Evolutionary conservation across 2,329 filamentous ascomycete genomes (phyloP), one percentile per base, ranked within the genome.

Genomic region (Fonsecaea pugnacius): DNA sequence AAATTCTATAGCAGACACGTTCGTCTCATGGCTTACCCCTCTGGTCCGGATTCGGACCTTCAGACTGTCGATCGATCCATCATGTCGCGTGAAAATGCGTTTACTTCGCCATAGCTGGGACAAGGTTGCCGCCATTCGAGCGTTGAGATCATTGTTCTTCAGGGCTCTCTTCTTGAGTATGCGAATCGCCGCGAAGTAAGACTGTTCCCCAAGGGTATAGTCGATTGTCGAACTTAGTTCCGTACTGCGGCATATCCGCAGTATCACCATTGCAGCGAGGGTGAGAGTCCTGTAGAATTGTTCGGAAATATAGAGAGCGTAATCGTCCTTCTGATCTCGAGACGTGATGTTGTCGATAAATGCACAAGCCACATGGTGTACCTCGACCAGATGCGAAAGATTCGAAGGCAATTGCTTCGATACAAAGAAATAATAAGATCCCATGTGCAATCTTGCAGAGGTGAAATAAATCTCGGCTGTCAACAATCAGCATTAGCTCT

Each of bases 371-470:
- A 57, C 16, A 14, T 56, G 27, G 24, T 51, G 38, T 1, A 64
- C 14, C 32, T 60, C 62, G n/a, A 64, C 32, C 7, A 64, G 51
- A 21, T 27, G 7, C 1, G 52, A 16, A 3, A 56, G 32, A 4
- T 64, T 18, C 10, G 33, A 36, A 24, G n/a, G 10, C 5, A 12
- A 24, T 2, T 7, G 32, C 16, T 40, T 40, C 10, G 16, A 30
- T 14, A n/a, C 32, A 18, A 56, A 60, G 30, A 64, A 64, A 38
- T 64, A 38, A 50, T 56, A 64, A 1, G 62, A 24, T 12, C 35
- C 35, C 2, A 52, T 14, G 33, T 60, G 52, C 1, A 60, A 10
- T 7, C 48, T 48, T 2, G 55, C 30, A 16, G 33, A 58, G 33
- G 43, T 58, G 33, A 32, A 43, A 58, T 38, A 43, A 10, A 58